Conservation (phyloP, 192 early-diverging fungal genomes). For the Coemansia sp. region DNA sequence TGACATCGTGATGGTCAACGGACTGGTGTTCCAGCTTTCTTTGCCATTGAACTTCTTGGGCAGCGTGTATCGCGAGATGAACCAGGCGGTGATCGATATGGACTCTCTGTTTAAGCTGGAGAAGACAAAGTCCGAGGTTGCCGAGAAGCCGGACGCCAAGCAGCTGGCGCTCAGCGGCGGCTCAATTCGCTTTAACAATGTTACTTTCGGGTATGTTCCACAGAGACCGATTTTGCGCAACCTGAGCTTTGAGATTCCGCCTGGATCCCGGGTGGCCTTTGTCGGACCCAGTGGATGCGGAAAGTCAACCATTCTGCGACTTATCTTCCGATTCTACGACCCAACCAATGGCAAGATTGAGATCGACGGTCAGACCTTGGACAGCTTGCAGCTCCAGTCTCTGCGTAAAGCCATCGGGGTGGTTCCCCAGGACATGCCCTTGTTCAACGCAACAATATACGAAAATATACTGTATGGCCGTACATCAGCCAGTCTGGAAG, state of each 20-base stretch:
- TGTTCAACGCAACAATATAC: conserved; percentile 92
- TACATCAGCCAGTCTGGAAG: conserved; percentile 59
- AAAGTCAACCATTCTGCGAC: conserved; percentile 78
- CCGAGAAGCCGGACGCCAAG: conserved; percentile 61
- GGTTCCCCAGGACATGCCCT: conserved; percentile 85
- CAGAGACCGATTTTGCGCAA: conserved; percentile 72
- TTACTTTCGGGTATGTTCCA: conserved; percentile 84
- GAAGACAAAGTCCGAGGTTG: conserved; percentile 56
- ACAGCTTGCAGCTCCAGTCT: conserved; percentile 74
- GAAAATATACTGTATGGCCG: conserved; percentile 94
- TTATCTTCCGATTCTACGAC: conserved; percentile 95
- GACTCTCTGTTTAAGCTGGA: conserved; percentile 91
- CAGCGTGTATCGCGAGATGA: conserved; percentile 94
- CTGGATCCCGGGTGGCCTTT: conserved; percentile 85
- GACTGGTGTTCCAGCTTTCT: conserved; percentile 96
- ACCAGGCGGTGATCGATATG: conserved; percentile 96
- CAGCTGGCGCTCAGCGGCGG: conserved; percentile 62
- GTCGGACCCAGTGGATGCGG: conserved; percentile 95
- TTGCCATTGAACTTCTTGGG: conserved; percentile 98
- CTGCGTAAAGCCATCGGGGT: conserved; percentile 81
- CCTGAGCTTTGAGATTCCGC: conserved; percentile 79
- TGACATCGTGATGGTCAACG: conserved; percentile 98
- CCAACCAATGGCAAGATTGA: conserved; percentile 75
- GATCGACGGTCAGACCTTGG: conserved; percentile 84
- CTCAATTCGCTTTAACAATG: conserved; percentile 83